Base-by-base conservation (phyloP, 2,329 filamentous ascomycete species). In the Fusarium humuli region DNA sequence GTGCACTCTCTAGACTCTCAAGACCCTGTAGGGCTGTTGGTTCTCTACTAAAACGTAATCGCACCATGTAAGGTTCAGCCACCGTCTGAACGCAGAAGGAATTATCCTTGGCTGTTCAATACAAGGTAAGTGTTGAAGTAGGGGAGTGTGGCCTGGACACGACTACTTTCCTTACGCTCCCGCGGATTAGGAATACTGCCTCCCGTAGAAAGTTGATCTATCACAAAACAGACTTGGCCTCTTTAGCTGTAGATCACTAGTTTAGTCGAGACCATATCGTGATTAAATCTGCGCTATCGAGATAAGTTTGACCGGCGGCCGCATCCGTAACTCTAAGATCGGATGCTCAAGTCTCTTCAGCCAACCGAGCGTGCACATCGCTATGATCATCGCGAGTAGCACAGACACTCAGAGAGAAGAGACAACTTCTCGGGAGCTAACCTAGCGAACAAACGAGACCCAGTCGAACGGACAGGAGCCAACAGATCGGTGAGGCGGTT, bases 31-130 rank as follows among this genome's bases (percentile, higher is more conserved):
- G 10, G 34, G 34, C 34, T 37, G 34, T n/a, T 37, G 34, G 34
- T 37, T 37, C 18, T n/a, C 0, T 7, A n/a, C 3, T 18, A n/a
- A n/a, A 16, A 14, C 9, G 1, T 0, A 37, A 37, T 18, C 32
- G 5, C 1, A n/a, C 3, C 2, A 11, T n/a, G 6, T 9, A 4
- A 37, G 6, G 32, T 37, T 12, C 34, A 37, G 34, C 34, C 34
- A n/a, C 18, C 6, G 34, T 37, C 34, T 37, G 34, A n/a, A n/a
- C 34, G 10, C 16, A 37, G 34, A 11, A 11, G 34, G 11, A 37
- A 37, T 11, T 2, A 37, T 11, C 34, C 34, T n/a, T 37, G 34
- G 34, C 5, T 37, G 9, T 18, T 18, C 5, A n/a, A 11, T 37
- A 16, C 34, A n/a, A 37, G 1, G 3, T 7, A 2, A 11, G 3